Base-by-base conservation (phyloP, 192 early-diverging fungal genomes). In the Ambispora gerdemannii region DNA sequence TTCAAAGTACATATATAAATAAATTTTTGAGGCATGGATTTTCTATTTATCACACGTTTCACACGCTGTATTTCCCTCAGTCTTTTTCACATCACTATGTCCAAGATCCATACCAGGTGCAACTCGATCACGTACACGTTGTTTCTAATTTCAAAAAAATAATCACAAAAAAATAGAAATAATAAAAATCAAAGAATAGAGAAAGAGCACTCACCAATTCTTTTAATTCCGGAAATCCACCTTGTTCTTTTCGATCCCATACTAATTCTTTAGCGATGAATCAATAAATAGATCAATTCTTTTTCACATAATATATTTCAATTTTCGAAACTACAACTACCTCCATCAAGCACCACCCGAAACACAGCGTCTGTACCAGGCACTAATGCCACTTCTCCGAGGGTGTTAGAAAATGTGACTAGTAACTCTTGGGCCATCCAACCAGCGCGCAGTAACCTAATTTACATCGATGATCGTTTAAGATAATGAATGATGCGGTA, bases 361-460 rank as follows among this genome's bases (percentile, higher is more conserved):
- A 86, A 86, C 2, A 79, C 76, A n/a, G 75, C 82, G 25, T 52
- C 65, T 34, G 75, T 81, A 36, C 84, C 80, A 47, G 89, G 89
- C 11, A 91, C 82, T 33, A 91, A 71, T 8, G 87, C 86, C 2
- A 91, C 78, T 66, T 91, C 88, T 15, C 89, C 89, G 32, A 91
- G 76, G 0, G 64, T 71, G 51, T 81, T 82, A 43, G 76, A 77
- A 67, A 91, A 91, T 13, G 89, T 91, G 8, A 84, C 78, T 33
- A 91, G 75, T 17, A 91, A 75, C 64, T 91, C 89, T 51, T 91
- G 89, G 13, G 86, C 87, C 75, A 81, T 81, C 89, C 89, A 91
- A 51, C 84, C 89, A 70, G 74, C 78, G 32, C 78, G 75, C 33
- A 80, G 62, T 31, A 71, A 68, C 78, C 78, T 80, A 51, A 50